Conservation (phyloP, 1,139 yeast species). For the Scheffersomyces parashehatae region DNA sequence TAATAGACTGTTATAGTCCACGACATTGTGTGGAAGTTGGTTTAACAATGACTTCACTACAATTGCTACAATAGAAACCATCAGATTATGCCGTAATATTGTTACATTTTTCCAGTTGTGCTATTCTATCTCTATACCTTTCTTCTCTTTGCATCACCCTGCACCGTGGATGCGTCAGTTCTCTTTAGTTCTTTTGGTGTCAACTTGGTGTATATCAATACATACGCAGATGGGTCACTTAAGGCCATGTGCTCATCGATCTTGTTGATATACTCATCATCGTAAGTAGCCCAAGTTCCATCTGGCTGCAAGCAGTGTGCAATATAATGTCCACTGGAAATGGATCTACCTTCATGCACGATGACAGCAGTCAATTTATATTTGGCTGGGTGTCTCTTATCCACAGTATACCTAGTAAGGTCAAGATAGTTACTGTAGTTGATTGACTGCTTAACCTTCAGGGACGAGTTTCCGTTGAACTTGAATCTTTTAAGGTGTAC, state of each 20-base stretch:
- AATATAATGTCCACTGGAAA: slow-evolving; percentile 90
- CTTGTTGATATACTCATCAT: slow-evolving; percentile 82
- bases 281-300: slow-evolving; percentile 89
- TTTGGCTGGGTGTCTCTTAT: slow-evolving; percentile 46
- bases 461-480: slow-evolving; percentile 73
- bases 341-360: slow-evolving; percentile 92
- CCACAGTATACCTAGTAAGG: slow-evolving; percentile 61
- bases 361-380: slow-evolving; percentile 84
- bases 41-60: not conserved
- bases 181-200: slow-evolving; percentile 44
- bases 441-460: slow-evolving; percentile 86
- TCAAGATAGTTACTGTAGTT: slow-evolving; percentile 78
- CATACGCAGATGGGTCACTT: slow-evolving; percentile 86
- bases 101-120: slow-evolving; percentile 1
- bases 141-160: slow-evolving; percentile 11
- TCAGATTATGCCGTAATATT: slow-evolving; percentile 1
- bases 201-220: slow-evolving; percentile 75
- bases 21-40: too few relatives aligned
- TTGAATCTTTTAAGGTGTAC: slow-evolving; percentile 89
- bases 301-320: slow-evolving; percentile 92
- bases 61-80: not conserved
- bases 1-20: too few relatives aligned
- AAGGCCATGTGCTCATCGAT: slow-evolving; percentile 74
- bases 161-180: not conserved
- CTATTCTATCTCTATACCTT: slow-evolving; percentile 6